Evolutionary conservation across 768 basidiomycete genomes (phyloP).

Genomic region (Termitomyces sp.): DNA sequence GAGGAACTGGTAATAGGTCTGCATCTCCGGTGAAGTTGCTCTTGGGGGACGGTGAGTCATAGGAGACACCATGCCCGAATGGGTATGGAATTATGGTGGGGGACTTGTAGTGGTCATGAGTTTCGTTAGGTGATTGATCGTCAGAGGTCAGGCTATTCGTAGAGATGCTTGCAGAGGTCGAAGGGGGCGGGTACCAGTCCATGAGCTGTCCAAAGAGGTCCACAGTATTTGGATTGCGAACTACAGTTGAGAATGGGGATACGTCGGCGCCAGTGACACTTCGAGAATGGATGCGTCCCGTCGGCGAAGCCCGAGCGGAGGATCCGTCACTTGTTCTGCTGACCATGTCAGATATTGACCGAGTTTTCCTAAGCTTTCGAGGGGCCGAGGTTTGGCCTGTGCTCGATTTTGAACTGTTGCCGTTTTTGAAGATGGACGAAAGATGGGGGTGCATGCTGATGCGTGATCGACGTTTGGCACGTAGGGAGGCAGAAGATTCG

Average conservation of each 20-base stretch:
- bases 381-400: constrained; percentile 26
- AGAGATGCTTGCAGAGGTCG: constrained; percentile 35
- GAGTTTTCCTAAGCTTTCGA: constrained; percentile 67
- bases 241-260: constrained; percentile 35
- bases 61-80: constrained; percentile 61
- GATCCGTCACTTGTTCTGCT: constrained; percentile 25
- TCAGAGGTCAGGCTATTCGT: constrained; percentile 27
- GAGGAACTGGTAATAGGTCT: constrained; percentile 39
- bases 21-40: constrained; percentile 22
- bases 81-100: constrained; percentile 44
- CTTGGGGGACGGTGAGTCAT: constrained; percentile 54
- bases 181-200: constrained; percentile 46
- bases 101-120: constrained; percentile 16
- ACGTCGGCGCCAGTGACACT: constrained; percentile 74
- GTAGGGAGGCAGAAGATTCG: constrained; percentile 37
- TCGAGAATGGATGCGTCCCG: constrained; percentile 69
- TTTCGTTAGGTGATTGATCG: constrained; percentile 21
- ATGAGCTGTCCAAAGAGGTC: constrained; percentile 68
- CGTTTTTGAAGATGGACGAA: constrained; percentile 47
- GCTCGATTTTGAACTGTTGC: constrained; percentile 25
- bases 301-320: constrained; percentile 20
- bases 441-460: constrained; percentile 61
- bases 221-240: constrained; percentile 24
- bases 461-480: constrained; percentile 53
- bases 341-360: constrained; percentile 66